These are phyloP conservation scores for Globisporangium cystogenes DNA, from an alignment of 352 stramenopile genomes.

Conservation along the genomic window DNA sequence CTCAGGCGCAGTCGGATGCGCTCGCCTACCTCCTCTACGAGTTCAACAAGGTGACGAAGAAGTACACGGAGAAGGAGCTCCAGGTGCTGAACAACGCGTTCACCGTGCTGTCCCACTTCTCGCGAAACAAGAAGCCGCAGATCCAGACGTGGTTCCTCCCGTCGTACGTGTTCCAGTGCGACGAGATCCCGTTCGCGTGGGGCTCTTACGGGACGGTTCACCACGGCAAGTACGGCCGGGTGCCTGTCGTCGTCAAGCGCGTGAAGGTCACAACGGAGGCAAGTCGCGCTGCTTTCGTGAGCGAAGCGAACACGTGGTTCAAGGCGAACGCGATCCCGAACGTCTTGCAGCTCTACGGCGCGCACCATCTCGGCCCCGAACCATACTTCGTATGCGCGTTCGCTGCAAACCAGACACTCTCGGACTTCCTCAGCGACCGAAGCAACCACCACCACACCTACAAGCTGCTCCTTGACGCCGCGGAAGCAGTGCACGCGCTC, in stretches of 20 bases:
- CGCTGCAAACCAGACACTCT: neutral
- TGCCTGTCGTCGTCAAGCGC: neutral
- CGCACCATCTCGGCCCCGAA: neutral
- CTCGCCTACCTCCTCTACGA: constrained; percentile 3
- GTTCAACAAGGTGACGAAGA: neutral
- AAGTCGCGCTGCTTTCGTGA: neutral
- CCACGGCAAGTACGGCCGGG: neutral
- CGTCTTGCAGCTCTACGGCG: neutral
- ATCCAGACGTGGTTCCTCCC: constrained; percentile 5
- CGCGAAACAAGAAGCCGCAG: neutral
- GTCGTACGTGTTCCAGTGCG: neutral
- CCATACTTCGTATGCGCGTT: neutral
- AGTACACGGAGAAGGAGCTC: neutral
- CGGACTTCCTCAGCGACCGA: neutral
- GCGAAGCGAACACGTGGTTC: neutral
- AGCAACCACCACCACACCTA: neutral
- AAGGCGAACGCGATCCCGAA: neutral
- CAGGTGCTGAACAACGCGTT: constrained; percentile 1
- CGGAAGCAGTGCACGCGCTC: neutral
- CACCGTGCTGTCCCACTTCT: neutral
- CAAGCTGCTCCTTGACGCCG: neutral
- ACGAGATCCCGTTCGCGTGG: neutral
- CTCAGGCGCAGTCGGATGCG: constrained; percentile 1
- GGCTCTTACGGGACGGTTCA: neutral
- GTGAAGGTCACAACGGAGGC: neutral